phyloP scores from a whole-genome alignment of 306 rosid genomes.

The apple (Malus domestica) region ASM211411v1 NC_041793.1:15211001-15211500 shows the following conservation, averaged over 20 bases:
- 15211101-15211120: no score
- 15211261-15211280: conserved; percentile 64
- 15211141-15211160: no score
- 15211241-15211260: conserved; percentile 12
- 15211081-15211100: no score
- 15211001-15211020: no score
- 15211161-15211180: no score
- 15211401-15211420: conserved; percentile 91
- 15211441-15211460: conserved; percentile 78
- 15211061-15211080: no score
- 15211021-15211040: no score
- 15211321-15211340: conserved; percentile 90
- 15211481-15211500: conserved; percentile 41
- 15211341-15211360: conserved; percentile 89
- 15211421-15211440: conserved; percentile 90
- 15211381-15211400: conserved; percentile 84
- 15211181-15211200: no score
- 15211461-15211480: conserved; percentile 36
- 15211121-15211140: no score
- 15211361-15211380: conserved; percentile 79
- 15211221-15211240: no score
- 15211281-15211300: conserved; percentile 87
- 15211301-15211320: conserved; percentile 83
- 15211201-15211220: no score
- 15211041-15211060: no score